phyloP scores from a whole-genome alignment of 345 rosid species.

The Eucalyptus curtisii region DNA sequence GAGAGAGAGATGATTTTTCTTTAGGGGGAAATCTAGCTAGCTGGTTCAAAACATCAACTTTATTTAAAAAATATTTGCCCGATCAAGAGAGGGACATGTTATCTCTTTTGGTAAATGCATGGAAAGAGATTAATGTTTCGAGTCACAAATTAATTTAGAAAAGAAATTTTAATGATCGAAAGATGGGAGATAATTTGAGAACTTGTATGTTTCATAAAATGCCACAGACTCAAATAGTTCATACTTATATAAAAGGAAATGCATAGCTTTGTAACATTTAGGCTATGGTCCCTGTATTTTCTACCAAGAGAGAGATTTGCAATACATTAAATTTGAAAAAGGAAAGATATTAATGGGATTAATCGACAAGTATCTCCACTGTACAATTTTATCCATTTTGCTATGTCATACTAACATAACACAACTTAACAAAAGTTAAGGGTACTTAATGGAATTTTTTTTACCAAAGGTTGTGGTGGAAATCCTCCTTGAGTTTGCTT shows the following conservation, averaged over 20 bases:
- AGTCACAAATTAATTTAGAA: background rate
- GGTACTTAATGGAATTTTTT: background rate
- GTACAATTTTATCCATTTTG: background rate
- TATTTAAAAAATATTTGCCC: background rate
- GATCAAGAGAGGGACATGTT: background rate
- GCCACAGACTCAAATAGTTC: background rate
- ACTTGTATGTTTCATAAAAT: background rate
- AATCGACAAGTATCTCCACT: background rate
- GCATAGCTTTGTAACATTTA: background rate
- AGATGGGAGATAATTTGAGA: background rate
- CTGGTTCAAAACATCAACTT: background rate
- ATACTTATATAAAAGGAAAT: background rate
- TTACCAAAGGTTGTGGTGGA: background rate
- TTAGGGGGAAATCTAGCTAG: background rate
- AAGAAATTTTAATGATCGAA: background rate
- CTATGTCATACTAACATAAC: background rate
- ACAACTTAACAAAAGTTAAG: background rate
- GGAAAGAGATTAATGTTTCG: background rate
- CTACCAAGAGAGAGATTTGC: background rate
- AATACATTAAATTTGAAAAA: background rate
- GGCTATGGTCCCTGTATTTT: background rate
- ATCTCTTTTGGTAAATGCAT: background rate
- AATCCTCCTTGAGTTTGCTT: background rate
- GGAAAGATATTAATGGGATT: background rate
- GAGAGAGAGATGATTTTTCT: no score